A percentile compares a stretch with the other conserved stretches of the same genome.
Conservation (phyloP, 768 basidiomycete genomes). For the Lenzites betulinus region DNA sequence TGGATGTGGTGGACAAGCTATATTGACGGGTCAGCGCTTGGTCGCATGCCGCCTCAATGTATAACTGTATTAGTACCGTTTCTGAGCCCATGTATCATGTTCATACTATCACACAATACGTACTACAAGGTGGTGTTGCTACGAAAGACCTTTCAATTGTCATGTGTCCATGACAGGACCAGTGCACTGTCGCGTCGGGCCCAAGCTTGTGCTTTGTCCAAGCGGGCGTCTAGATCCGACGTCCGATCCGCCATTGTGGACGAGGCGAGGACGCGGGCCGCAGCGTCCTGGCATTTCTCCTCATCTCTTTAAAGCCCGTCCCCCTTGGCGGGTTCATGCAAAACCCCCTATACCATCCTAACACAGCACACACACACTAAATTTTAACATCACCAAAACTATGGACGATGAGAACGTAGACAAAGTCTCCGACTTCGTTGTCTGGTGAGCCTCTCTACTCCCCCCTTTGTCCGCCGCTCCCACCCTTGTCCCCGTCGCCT, state of each 20-base stretch:
- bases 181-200: no score
- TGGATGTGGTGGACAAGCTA: conserved; percentile 21
- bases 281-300: conserved; percentile 3
- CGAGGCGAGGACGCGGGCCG: conserved; percentile 7
- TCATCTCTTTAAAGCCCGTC: conserved; percentile 4
- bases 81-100: no score
- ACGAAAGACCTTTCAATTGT: no score
- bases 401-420: conserved; percentile 24
- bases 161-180: no score
- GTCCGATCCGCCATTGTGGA: conserved; percentile 17
- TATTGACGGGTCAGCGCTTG: conserved; percentile 6
- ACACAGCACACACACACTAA: background rate
- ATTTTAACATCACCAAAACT: background rate
- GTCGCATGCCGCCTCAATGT: background rate
- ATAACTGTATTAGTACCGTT: no score
- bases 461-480: background rate
- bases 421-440: conserved; percentile 15
- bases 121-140: no score
- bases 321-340: conserved; percentile 8
- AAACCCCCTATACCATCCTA: conserved; percentile 3
- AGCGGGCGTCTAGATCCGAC: conserved; percentile 7
- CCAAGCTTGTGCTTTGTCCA: background rate
- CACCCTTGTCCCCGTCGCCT: background rate
- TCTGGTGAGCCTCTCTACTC: conserved; percentile 22
- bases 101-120: no score